Evolutionary conservation across 129 eudicot species (phyloP).

Genomic region (Sambucus nigra): DNA sequence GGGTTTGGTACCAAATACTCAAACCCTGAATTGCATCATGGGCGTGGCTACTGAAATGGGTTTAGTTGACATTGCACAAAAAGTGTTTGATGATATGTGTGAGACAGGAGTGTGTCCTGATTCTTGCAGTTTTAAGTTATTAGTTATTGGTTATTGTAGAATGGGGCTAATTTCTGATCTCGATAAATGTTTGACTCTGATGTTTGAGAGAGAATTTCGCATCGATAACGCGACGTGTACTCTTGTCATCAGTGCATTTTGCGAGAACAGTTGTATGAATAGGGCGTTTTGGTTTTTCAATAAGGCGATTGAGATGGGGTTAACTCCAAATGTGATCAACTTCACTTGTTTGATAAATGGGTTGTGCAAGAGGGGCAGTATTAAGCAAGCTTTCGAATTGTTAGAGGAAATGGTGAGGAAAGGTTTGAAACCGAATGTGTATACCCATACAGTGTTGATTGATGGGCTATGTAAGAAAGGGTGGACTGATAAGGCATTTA

Average conservation of each 20-base stretch:
- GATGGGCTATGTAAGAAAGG: constrained; percentile 93
- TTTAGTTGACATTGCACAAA: constrained; percentile 45
- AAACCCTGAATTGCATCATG: constrained; percentile 40
- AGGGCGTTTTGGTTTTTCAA: constrained; percentile 61
- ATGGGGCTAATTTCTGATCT: constrained; percentile 35
- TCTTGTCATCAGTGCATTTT: constrained; percentile 43
- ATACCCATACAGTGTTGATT: constrained; percentile 72
- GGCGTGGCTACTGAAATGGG: constrained; percentile 47
- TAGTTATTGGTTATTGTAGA: constrained; percentile 57
- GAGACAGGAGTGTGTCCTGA: constrained; percentile 62
- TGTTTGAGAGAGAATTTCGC: constrained; percentile 55
- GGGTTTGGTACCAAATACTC: constrained; percentile 47
- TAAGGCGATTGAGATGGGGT: constrained; percentile 65
- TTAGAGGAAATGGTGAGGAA: constrained; percentile 82
- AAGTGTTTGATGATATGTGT: constrained; percentile 89
- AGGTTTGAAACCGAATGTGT: constrained; percentile 89
- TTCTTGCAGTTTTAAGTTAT: constrained; percentile 45
- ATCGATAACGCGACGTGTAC: constrained; percentile 77
- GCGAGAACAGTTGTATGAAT: constrained; percentile 42
- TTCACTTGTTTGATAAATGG: constrained; percentile 65
- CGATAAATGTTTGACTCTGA: constrained; percentile 58
- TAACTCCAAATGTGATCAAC: constrained; percentile 74
- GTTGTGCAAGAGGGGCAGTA: constrained; percentile 66
- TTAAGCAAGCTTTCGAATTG: constrained; percentile 82
- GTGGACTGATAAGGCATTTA: constrained; percentile 92